Evolutionary conservation across 2,329 filamentous ascomycete genomes (phyloP).

Genomic region (Diaporthe vexans): DNA sequence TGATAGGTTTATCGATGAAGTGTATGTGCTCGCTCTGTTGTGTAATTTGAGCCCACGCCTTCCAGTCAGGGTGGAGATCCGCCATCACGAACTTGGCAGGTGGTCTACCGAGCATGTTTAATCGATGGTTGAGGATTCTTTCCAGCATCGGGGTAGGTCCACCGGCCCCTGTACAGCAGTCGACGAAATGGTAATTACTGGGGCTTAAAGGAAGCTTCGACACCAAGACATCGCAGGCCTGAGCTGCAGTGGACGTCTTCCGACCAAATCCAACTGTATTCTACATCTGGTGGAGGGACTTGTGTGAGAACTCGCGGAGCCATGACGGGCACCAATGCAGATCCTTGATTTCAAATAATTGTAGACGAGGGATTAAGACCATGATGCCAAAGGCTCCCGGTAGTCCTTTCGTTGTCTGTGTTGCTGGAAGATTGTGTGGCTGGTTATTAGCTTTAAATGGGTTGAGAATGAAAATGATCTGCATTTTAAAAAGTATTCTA

Average conservation of each 20-base stretch:
- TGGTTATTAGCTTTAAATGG: no score
- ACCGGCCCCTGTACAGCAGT: constrained; percentile 10
- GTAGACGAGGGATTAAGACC: neutral
- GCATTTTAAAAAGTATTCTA: neutral
- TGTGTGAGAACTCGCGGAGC: constrained; percentile 15
- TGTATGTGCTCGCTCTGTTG: neutral
- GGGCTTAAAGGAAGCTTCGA: neutral
- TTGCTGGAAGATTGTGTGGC: neutral
- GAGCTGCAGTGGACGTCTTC: constrained; percentile 1
- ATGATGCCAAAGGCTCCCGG: neutral
- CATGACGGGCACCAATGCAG: constrained; percentile 17
- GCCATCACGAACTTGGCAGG: constrained; percentile 15
- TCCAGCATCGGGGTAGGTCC: constrained; percentile 12
- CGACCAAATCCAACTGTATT: neutral
- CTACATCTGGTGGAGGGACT: constrained; percentile 17
- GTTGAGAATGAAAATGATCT: neutral
- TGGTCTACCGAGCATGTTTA: neutral
- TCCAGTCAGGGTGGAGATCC: constrained; percentile 17
- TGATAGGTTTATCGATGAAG: neutral
- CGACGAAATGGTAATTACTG: neutral
- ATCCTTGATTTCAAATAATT: constrained; percentile 12
- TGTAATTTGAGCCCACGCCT: constrained; percentile 5
- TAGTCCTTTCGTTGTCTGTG: no score
- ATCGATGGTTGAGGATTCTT: neutral
- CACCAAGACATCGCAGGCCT: constrained; percentile 2